These are phyloP conservation scores for Neurospora intermedia DNA, from an alignment of 495 filamentous ascomycete species.

Conservation along the genomic window DNA sequence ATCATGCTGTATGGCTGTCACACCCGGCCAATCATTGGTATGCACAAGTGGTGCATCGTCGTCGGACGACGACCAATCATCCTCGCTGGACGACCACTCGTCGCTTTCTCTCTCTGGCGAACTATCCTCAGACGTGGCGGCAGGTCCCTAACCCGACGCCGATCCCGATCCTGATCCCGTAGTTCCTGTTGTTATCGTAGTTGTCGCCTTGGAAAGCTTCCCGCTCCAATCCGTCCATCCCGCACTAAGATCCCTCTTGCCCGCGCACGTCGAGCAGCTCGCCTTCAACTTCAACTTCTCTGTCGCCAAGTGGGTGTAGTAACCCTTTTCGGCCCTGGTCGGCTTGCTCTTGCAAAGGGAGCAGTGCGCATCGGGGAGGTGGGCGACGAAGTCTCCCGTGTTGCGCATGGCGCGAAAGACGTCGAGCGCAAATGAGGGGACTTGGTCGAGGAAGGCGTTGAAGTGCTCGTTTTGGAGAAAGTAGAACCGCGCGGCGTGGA, in stretches of 20 bases:
- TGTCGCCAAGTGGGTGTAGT: conserved; percentile 14
- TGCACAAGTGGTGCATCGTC: too few species aligned
- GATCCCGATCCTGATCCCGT: conserved; percentile 2
- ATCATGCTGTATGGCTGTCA: too few species aligned
- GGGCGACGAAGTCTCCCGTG: conserved; percentile 11
- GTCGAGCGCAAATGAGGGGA: conserved; percentile 10
- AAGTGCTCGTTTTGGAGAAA: conserved; percentile 10
- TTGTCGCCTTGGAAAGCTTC: not conserved
- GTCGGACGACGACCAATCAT: too few species aligned
- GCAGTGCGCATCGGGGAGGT: conserved; percentile 8
- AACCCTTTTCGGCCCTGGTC: conserved; percentile 3
- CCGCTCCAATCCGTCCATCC: conserved; percentile 7
- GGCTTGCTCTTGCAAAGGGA: conserved; percentile 11
- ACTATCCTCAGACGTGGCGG: not conserved
- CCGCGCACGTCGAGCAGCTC: conserved; percentile 9
- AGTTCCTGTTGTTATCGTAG: too few species aligned
- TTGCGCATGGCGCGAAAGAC: conserved; percentile 13
- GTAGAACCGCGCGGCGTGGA: conserved; percentile 12
- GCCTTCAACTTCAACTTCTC: conserved; percentile 5
- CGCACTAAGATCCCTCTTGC: not conserved
- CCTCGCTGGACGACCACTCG: too few species aligned
- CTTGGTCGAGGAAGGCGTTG: conserved; percentile 8
- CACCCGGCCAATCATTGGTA: too few species aligned
- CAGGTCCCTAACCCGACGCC: not conserved
- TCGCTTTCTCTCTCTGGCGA: too few species aligned